phyloP scores from a whole-genome alignment of 129 eudicot genomes.

The Centella asiatica region DNA sequence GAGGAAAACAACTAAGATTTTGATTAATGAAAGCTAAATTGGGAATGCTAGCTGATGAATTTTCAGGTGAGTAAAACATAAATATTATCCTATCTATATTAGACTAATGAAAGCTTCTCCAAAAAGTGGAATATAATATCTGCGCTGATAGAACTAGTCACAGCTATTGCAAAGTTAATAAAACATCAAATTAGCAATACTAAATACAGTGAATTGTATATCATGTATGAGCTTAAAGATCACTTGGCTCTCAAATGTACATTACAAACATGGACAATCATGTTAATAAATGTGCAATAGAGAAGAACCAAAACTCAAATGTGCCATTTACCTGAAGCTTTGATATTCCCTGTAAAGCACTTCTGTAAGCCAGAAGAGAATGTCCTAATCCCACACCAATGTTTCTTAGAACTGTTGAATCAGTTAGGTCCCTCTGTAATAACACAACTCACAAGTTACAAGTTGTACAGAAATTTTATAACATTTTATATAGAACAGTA shows the following conservation, averaged over 20 bases:
- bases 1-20: background rate
- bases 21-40: too few species aligned
- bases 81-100: background rate
- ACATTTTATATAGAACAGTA: background rate
- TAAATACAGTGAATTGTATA: background rate
- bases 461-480: background rate
- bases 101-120: background rate
- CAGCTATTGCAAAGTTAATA: background rate
- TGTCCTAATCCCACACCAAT: slow-evolving; percentile 87
- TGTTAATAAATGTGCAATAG: background rate
- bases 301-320: background rate
- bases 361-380: slow-evolving; percentile 77
- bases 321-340: slow-evolving; percentile 78
- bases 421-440: slow-evolving; percentile 88
- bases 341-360: slow-evolving; percentile 71
- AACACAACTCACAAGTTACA: slow-evolving; percentile 6
- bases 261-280: background rate
- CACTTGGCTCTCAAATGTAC: background rate
- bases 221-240: background rate
- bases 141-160: background rate
- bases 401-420: slow-evolving; percentile 91
- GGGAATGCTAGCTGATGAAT: too few species aligned
- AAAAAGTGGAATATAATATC: background rate
- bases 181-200: background rate
- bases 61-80: too few species aligned